Percentiles rank a stretch among this genome's conserved stretches.
Conservation (phyloP, 495 filamentous ascomycete genomes). For the Aspergillus ellipticus region DNA sequence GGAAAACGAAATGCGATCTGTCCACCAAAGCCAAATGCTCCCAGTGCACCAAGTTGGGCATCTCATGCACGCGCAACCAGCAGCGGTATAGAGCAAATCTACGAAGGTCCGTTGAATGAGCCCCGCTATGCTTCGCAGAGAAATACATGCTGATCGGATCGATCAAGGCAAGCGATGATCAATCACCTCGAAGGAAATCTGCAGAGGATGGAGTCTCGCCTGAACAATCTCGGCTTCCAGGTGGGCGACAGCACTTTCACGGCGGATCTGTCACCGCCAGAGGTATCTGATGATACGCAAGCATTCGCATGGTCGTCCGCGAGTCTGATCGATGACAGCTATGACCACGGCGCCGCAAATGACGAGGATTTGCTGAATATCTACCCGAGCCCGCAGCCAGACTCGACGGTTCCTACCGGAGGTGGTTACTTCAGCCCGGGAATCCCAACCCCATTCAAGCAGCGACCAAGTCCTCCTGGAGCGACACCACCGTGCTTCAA, state of each 20-base stretch:
- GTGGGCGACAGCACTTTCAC: neutral
- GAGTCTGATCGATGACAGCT: neutral
- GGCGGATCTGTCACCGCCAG: neutral
- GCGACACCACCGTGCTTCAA: slow-evolving; percentile 4
- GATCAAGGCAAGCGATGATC: slow-evolving; percentile 7
- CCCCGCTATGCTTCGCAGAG: too few relatives aligned
- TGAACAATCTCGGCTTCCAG: slow-evolving; percentile 3
- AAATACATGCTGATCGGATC: neutral
- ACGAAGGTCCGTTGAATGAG: too few relatives aligned
- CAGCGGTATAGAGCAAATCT: neutral
- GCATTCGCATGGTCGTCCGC: neutral
- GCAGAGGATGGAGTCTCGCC: slow-evolving; percentile 9
- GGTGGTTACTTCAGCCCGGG: neutral
- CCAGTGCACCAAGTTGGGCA: neutral
- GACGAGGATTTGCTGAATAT: neutral
- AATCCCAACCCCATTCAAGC: neutral
- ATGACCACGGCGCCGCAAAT: neutral
- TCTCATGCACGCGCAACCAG: neutral
- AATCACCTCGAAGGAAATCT: slow-evolving; percentile 13
- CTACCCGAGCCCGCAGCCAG: neutral
- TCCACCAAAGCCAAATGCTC: slow-evolving; percentile 1
- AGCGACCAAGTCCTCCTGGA: neutral
- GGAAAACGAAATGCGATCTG: slow-evolving; percentile 2
- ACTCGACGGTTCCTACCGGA: neutral
- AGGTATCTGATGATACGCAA: neutral